phyloP scores from a whole-genome alignment of 2,329 filamentous ascomycete genomes.

The Immersiporthe knoxdaviesiana region DNA sequence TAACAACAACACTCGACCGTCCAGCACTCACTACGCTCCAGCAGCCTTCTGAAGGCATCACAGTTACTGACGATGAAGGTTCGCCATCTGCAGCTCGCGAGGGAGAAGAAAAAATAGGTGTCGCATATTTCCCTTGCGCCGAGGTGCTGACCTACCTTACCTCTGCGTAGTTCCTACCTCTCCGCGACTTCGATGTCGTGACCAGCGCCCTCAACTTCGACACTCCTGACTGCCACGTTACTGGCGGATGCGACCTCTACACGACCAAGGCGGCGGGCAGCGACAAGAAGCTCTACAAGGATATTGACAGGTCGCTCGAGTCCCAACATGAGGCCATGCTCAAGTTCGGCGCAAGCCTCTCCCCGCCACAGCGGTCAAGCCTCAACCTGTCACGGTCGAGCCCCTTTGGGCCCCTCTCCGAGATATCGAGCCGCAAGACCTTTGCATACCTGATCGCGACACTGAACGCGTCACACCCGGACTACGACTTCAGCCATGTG shows the following conservation, averaged over 20 bases:
- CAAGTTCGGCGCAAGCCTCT: conserved; percentile 83
- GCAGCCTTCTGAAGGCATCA: neutral
- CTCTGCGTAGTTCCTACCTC: conserved; percentile 75
- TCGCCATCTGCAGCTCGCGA: conserved; percentile 25
- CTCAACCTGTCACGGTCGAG: conserved; percentile 83
- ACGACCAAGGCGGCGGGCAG: conserved; percentile 94
- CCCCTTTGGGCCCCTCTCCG: conserved; percentile 87
- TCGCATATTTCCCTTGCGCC: neutral
- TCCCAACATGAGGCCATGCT: conserved; percentile 88
- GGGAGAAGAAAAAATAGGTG: no score
- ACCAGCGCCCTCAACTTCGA: conserved; percentile 94
- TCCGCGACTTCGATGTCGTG: conserved; percentile 88
- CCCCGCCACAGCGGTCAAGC: conserved; percentile 73
- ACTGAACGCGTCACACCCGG: conserved; percentile 90
- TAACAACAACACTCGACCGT: conserved; percentile 25
- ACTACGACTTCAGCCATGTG: conserved; percentile 96
- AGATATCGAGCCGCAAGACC: conserved; percentile 84
- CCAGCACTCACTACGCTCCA: conserved; percentile 8
- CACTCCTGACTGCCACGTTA: conserved; percentile 87
- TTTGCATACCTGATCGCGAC: conserved; percentile 97
- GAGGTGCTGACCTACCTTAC: neutral
- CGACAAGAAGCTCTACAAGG: conserved; percentile 97
- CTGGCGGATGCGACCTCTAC: conserved; percentile 94
- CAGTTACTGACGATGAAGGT: conserved; percentile 43
- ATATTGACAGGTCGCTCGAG: conserved; percentile 89